Conservation (phyloP, 768 basidiomycete species). For the Kwoniella mangroviensis region DNA sequence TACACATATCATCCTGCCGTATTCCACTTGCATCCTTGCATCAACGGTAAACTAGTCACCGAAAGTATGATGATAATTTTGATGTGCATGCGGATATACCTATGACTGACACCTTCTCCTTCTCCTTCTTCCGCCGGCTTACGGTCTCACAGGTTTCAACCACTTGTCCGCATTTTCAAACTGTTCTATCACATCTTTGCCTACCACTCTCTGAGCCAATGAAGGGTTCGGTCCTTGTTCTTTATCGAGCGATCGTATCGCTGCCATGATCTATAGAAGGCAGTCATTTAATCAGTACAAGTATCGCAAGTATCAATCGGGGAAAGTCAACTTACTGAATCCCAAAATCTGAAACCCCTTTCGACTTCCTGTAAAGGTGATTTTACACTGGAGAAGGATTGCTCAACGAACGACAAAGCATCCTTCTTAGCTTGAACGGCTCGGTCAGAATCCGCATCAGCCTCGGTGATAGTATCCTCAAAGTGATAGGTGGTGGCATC, state of each 20-base stretch:
- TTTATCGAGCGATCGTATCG: constrained; percentile 81
- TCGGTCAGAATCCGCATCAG: constrained; percentile 69
- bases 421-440: constrained; percentile 81
- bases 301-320: neutral
- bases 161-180: constrained; percentile 95
- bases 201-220: constrained; percentile 69
- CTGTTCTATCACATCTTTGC: constrained; percentile 87
- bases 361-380: constrained; percentile 84
- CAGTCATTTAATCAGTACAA: neutral
- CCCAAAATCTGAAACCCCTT: constrained; percentile 98
- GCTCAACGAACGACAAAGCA: constrained; percentile 89
- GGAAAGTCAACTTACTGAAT: constrained; percentile 70
- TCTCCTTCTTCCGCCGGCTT: neutral
- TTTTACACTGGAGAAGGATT: constrained; percentile 89
- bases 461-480: constrained; percentile 71
- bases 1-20: too few species aligned
- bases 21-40: too few species aligned
- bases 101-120: neutral
- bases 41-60: too few species aligned
- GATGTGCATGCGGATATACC: neutral
- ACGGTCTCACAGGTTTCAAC: constrained; percentile 68
- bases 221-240: constrained; percentile 58
- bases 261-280: constrained; percentile 63
- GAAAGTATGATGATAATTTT: neutral
- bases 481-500: constrained; percentile 83